Conservation (phyloP, 2,329 filamentous ascomycete species). For the Penicillium sp. region DNA sequence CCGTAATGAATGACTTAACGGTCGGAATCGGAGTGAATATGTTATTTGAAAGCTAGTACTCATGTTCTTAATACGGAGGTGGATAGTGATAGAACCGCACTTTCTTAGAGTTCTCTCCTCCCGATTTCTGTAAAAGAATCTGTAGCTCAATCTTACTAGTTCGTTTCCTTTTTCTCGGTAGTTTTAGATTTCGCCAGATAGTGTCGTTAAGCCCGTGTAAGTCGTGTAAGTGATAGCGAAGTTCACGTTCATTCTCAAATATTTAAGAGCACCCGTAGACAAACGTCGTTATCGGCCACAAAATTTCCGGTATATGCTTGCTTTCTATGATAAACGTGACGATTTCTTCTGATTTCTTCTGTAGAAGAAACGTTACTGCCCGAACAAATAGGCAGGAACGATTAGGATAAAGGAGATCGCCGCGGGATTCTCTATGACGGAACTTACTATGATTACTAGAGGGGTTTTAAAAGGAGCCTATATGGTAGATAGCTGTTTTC, state of each 20-base stretch:
- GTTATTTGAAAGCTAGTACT: not conserved
- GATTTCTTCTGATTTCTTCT: no score
- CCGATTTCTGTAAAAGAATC: no score
- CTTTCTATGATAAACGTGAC: no score
- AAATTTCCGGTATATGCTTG: no score
- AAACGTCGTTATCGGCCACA: no score
- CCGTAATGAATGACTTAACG: not conserved
- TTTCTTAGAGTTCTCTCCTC: not conserved
- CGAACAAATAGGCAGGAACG: no score
- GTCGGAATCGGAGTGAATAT: not conserved
- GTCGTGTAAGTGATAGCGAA: not conserved
- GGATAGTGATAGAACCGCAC: constrained; percentile 7
- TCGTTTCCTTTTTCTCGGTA: not conserved
- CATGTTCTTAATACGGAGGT: not conserved
- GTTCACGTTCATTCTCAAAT: not conserved
- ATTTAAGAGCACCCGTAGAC: not conserved
- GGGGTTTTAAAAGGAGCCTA: no score
- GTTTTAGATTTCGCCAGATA: not conserved
- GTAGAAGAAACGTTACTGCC: no score
- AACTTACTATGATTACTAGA: not conserved
- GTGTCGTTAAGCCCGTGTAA: not conserved
- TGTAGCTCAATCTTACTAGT: no score
- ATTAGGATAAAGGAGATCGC: no score
- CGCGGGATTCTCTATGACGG: no score
- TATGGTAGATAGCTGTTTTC: no score